Evolutionary conservation across 768 basidiomycete genomes (phyloP), one percentile per base, ranked within the genome.

Genomic region (Sporobolomyces pararoseus): DNA sequence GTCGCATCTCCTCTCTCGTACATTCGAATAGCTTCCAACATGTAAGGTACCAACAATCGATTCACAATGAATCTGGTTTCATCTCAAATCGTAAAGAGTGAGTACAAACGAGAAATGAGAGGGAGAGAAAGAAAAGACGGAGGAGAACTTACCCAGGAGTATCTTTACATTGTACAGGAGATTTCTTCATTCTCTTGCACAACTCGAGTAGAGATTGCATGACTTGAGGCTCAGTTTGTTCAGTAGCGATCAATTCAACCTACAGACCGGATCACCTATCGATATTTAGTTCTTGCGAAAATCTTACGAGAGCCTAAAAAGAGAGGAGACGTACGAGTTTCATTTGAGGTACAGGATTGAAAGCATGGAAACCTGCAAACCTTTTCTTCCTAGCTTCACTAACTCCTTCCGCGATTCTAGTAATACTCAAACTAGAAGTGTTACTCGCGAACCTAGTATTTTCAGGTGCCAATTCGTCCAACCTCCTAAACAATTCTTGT

Each of bases 21-120:
- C 81, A 82, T 82, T 46, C 80, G 65, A 50, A 83, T 80, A 3
- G 81, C 79, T 68, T 83, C 82, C 57, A 82, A 76, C 76, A 83
- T 76, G 68, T 83, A 82, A 1, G 82, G 82, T 13, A 82, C 80
- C 31, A 83, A 72, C 16, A 81, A 66, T 29, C 80, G 68, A 65
- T 82, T 81, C 60, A 82, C 82, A 65, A 83, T 82, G 75, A 82
- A 82, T 9, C 79, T 79, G 60, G 29, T 12, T 1, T 0, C 16
- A 21, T 10, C 2, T 5, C 1, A n/a, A 44, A 13, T 3, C 65
- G 29, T 32, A 14, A 35, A 14, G 16, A 35, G n/a, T 25, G 34
- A 49, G 27, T 21, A 19, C 12, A 27, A 23, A 13, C 19, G 12
- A 34, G 44, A 17, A 49, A 13, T 21, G 7, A 19, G 51, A 13